A percentile compares a stretch with the other conserved stretches of the same genome.
These are phyloP conservation scores for Aspergillus hortae DNA, from an alignment of 2,329 filamentous ascomycete species.

Conservation along the genomic window DNA sequence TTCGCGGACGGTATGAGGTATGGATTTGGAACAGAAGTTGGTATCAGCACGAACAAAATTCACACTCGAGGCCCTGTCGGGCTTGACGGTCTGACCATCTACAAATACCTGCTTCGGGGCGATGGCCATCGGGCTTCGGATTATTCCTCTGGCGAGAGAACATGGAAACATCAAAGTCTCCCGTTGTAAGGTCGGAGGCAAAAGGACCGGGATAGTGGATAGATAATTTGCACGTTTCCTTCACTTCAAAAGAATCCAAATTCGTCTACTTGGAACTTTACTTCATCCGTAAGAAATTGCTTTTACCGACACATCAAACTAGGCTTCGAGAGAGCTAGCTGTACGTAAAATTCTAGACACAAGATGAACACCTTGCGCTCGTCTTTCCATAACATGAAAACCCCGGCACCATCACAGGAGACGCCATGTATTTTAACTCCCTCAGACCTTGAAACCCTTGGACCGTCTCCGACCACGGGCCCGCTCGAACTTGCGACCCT, in stretches of 20 bases:
- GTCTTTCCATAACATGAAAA: constrained; percentile 3
- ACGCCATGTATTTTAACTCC: constrained; percentile 1
- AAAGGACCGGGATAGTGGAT: not conserved
- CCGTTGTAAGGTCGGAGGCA: constrained; percentile 13
- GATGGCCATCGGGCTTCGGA: constrained; percentile 75
- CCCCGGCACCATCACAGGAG: constrained; percentile 5
- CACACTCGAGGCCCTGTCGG: constrained; percentile 91
- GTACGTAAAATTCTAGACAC: not conserved
- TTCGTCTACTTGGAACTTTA: constrained; percentile 10
- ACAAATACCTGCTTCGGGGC: constrained; percentile 90
- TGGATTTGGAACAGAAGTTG: constrained; percentile 96
- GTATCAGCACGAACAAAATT: constrained; percentile 98
- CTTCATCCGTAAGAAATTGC: constrained; percentile 7
- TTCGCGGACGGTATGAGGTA: constrained; percentile 97
- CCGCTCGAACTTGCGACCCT: constrained; percentile 99
- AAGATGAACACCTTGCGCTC: not conserved
- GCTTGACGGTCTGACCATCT: constrained; percentile 90
- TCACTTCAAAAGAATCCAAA: constrained; percentile 3
- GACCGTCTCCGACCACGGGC: constrained; percentile 98
- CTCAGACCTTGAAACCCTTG: constrained; percentile 99
- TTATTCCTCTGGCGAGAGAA: constrained; percentile 57
- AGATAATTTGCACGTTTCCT: constrained; percentile 7
- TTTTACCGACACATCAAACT: constrained; percentile 1
- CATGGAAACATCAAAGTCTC: constrained; percentile 56
- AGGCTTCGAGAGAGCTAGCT: not conserved